Percentiles rank a stretch among this genome's conserved stretches.
Conservation (phyloP, 2,329 filamentous ascomycete genomes). For the Neobulgaria alba region DNA sequence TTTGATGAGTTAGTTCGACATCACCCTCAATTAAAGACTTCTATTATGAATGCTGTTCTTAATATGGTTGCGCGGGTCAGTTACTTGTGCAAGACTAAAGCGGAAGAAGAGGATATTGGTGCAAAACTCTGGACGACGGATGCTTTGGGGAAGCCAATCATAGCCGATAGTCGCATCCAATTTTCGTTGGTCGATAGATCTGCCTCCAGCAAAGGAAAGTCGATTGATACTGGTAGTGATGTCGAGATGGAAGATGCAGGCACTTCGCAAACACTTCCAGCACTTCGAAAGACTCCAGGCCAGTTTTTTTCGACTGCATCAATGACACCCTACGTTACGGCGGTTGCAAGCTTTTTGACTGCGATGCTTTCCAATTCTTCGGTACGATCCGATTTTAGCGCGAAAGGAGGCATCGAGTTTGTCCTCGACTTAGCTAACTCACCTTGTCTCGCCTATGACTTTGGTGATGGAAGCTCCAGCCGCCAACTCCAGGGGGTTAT, state of each 20-base stretch:
- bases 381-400: conserved; percentile 52
- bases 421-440: conserved; percentile 78
- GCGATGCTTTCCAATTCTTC: conserved; percentile 26
- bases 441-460: conserved; percentile 69
- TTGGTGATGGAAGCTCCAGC: conserved; percentile 57
- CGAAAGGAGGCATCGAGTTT: conserved; percentile 71
- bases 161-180: conserved; percentile 40
- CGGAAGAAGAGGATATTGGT: conserved; percentile 62
- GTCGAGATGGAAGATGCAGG: conserved; percentile 57
- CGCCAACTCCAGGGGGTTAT: conserved; percentile 67
- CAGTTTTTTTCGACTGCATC: conserved; percentile 18
- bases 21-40: conserved; percentile 72
- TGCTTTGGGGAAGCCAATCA: conserved; percentile 46
- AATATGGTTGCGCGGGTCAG: conserved; percentile 81
- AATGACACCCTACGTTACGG: conserved; percentile 54
- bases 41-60: conserved; percentile 77
- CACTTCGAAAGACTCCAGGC: conserved; percentile 12
- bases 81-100: conserved; percentile 62
- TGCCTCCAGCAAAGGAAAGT: conserved; percentile 34
- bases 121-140: conserved; percentile 65
- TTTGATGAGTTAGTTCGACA: conserved; percentile 95
- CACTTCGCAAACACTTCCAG: conserved; percentile 1
- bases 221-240: conserved; percentile 42
- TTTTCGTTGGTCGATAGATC: conserved; percentile 22
- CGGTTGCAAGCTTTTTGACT: conserved; percentile 65